Conservation (phyloP, 768 basidiomycete genomes). For the Panaeolus papilionaceus region DNA sequence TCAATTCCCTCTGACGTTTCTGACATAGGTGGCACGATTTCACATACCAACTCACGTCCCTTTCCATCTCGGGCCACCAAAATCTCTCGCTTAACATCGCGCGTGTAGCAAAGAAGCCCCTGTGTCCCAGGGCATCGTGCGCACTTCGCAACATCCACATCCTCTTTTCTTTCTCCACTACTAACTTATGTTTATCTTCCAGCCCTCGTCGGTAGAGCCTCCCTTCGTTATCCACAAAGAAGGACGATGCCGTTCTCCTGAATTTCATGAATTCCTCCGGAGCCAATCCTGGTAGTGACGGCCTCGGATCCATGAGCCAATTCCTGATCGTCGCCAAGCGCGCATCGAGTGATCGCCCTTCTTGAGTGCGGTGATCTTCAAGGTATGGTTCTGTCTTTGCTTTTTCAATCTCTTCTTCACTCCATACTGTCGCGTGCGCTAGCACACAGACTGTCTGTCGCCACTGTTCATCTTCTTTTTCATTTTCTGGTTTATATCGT, state of each 20-base stretch:
- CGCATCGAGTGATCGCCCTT: neutral
- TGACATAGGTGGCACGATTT: constrained; percentile 32
- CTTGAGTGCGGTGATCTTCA: neutral
- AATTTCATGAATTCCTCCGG: constrained; percentile 13
- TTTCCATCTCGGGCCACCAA: constrained; percentile 36
- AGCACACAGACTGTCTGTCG: neutral
- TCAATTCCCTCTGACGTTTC: neutral
- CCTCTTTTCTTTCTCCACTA: constrained; percentile 25
- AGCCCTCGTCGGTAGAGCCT: constrained; percentile 22
- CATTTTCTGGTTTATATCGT: neutral
- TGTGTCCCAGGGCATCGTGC: constrained; percentile 34
- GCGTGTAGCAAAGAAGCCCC: constrained; percentile 29
- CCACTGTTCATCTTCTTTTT: neutral
- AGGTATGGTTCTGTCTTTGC: neutral
- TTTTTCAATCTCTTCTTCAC: neutral
- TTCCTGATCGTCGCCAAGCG: neutral
- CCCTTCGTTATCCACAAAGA: constrained; percentile 28
- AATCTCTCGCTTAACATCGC: constrained; percentile 27
- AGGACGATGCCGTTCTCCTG: constrained; percentile 14
- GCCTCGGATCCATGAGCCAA: constrained; percentile 14
- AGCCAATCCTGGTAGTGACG: neutral
- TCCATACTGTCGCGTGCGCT: neutral
- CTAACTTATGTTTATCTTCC: constrained; percentile 25
- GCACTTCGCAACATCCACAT: constrained; percentile 28
- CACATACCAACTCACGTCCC: constrained; percentile 33